These are phyloP conservation scores for Vicia faba DNA, from an alignment of 306 rosid genomes.

Conservation along the genomic window DNA sequence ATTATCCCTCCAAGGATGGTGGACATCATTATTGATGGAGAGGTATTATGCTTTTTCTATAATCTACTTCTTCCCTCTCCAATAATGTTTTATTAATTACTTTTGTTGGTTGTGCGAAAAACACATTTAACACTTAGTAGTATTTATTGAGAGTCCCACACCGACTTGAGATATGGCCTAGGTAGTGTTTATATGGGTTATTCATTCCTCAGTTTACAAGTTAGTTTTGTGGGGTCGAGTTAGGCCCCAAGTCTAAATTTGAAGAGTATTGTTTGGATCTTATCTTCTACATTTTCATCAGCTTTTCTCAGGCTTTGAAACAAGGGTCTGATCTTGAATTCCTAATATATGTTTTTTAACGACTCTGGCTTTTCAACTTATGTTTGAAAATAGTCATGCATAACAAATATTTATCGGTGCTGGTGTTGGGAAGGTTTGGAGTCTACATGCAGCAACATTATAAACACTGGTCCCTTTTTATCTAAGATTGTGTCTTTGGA, in stretches of 20 bases:
- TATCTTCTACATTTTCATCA: conserved; percentile 1
- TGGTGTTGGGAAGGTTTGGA: conserved; percentile 4
- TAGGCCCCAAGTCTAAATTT: neutral
- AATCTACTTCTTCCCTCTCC: conserved; percentile 5
- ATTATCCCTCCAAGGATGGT: conserved; percentile 98
- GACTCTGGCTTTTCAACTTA: neutral
- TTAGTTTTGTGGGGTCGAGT: neutral
- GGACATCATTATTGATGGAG: conserved; percentile 86
- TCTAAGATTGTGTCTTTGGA: conserved; percentile 10
- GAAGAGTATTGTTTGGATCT: conserved; percentile 1
- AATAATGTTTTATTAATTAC: conserved; percentile 19
- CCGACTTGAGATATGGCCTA: neutral
- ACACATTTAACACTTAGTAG: conserved; percentile 6
- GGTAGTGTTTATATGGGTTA: neutral
- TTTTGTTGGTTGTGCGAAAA: conserved; percentile 37
- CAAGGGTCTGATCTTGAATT: neutral
- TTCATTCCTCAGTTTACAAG: neutral
- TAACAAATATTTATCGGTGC: conserved; percentile 1
- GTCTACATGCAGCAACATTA: neutral
- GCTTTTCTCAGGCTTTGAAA: neutral
- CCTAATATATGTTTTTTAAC: neutral
- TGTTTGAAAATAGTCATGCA: neutral
- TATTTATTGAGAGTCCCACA: neutral
- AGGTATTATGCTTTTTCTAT: conserved; percentile 56
- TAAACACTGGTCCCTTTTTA: conserved; percentile 19